Conservation (phyloP, 1,139 yeast species). For the Suhomyces guaymorum region DNA sequence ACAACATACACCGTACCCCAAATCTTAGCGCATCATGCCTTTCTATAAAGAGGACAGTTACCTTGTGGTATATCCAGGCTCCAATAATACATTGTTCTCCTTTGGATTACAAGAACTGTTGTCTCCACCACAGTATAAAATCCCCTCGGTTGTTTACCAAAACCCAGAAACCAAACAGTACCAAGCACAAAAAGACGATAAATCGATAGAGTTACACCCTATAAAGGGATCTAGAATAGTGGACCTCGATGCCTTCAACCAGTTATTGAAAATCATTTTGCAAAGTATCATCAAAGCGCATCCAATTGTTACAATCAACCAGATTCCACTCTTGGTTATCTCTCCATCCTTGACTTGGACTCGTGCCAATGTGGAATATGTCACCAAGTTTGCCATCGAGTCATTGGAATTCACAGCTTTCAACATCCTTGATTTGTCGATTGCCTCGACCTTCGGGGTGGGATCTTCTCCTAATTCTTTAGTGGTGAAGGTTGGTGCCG, state of each 20-base stretch:
- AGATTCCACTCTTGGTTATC: slow-evolving; percentile 53
- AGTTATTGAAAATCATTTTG: slow-evolving; percentile 60
- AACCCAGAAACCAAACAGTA: slow-evolving; percentile 45
- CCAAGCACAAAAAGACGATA: slow-evolving; percentile 34
- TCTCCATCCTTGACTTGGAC: slow-evolving; percentile 72
- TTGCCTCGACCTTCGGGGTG: slow-evolving; percentile 76
- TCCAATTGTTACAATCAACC: slow-evolving; percentile 52
- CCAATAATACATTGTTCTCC: slow-evolving; percentile 68
- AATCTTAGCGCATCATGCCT: slow-evolving; percentile 49
- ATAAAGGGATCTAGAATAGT: slow-evolving; percentile 62
- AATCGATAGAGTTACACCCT: slow-evolving; percentile 56
- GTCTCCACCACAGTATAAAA: slow-evolving; percentile 70
- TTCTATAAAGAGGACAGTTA: slow-evolving; percentile 62
- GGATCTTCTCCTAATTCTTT: slow-evolving; percentile 62
- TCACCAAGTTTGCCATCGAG: slow-evolving; percentile 79
- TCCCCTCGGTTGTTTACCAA: slow-evolving; percentile 75
- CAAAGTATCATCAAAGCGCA: slow-evolving; percentile 55
- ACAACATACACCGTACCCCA: slow-evolving; percentile 4
- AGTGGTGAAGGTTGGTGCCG: slow-evolving; percentile 80
- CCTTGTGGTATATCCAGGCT: slow-evolving; percentile 79
- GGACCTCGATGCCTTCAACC: slow-evolving; percentile 70
- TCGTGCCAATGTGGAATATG: slow-evolving; percentile 60
- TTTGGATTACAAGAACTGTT: slow-evolving; percentile 81
- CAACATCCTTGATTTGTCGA: slow-evolving; percentile 64
- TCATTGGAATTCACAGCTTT: slow-evolving; percentile 71